Conservation (phyloP, 2,329 filamentous ascomycete genomes). For the Sporothrix schenckii region DNA sequence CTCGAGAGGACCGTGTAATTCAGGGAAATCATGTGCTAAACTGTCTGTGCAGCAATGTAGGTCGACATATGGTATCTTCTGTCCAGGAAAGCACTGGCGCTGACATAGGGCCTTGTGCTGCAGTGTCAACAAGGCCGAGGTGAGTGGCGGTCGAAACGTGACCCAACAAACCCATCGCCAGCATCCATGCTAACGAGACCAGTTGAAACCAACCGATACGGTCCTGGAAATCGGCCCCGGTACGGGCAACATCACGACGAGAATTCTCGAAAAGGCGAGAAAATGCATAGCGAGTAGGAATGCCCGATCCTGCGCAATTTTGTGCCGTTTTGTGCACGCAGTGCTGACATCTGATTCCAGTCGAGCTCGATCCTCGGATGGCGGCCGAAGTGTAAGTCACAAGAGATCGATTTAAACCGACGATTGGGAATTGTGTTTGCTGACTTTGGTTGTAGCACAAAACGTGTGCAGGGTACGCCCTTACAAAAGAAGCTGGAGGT, state of each 20-base stretch:
- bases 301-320: background rate
- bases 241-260: slow-evolving; percentile 80
- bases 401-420: background rate
- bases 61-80: slow-evolving; percentile 13
- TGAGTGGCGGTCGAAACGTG: slow-evolving; percentile 1
- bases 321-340: background rate
- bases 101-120: background rate
- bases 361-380: slow-evolving; percentile 96
- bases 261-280: slow-evolving; percentile 85
- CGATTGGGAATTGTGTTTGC: background rate
- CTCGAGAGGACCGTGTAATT: background rate
- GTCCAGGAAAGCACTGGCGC: background rate
- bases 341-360: slow-evolving; percentile 42
- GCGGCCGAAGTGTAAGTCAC: slow-evolving; percentile 87
- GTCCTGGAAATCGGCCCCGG: slow-evolving; percentile 89
- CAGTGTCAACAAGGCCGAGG: slow-evolving; percentile 37
- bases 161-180: background rate
- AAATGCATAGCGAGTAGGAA: slow-evolving; percentile 64
- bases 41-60: slow-evolving; percentile 34
- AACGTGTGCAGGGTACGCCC: slow-evolving; percentile 88
- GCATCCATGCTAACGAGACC: slow-evolving; percentile 47
- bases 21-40: slow-evolving; percentile 15
- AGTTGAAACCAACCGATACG: slow-evolving; percentile 84
- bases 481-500: slow-evolving; percentile 83
- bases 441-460: slow-evolving; percentile 51